phyloP scores from a whole-genome alignment of 2,329 filamentous ascomycete genomes.

The Pseudogymnoascus sp. region DNA sequence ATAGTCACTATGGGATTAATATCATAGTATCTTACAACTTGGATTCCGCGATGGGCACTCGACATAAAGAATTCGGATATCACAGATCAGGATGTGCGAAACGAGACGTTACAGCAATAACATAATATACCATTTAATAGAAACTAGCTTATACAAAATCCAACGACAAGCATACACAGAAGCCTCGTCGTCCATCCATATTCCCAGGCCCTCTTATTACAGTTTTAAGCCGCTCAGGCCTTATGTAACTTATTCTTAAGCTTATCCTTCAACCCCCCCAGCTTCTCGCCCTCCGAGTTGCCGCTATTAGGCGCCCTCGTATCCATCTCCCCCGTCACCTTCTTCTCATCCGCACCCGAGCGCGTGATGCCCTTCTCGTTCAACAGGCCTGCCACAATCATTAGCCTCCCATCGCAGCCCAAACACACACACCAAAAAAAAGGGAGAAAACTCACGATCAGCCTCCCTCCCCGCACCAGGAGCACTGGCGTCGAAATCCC shows the following conservation, averaged over 20 bases:
- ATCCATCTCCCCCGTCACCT: slow-evolving; percentile 15
- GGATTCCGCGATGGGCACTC: too few relatives aligned
- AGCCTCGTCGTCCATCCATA: too few relatives aligned
- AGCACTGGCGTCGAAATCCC: slow-evolving; percentile 57
- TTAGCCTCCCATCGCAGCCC: slow-evolving; percentile 14
- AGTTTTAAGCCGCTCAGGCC: too few relatives aligned
- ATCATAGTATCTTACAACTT: too few relatives aligned
- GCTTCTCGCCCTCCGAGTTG: slow-evolving; percentile 24
- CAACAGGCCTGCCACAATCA: not conserved
- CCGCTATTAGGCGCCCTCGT: slow-evolving; percentile 16
- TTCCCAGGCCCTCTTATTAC: too few relatives aligned
- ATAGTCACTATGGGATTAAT: too few relatives aligned
- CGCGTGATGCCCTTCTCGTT: slow-evolving; percentile 1
- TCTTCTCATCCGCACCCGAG: slow-evolving; percentile 13
- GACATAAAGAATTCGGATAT: too few relatives aligned
- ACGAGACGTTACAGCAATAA: too few relatives aligned
- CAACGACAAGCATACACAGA: too few relatives aligned
- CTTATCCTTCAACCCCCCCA: slow-evolving; percentile 50
- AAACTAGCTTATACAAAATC: too few relatives aligned
- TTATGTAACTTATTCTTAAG: slow-evolving; percentile 62
- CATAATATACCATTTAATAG: too few relatives aligned
- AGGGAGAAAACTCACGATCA: slow-evolving; percentile 42
- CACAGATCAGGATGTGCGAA: too few relatives aligned
- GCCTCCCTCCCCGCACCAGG: slow-evolving; percentile 61
- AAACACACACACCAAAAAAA: not conserved